These are phyloP conservation scores for Heterobasidion parviporum DNA, from an alignment of 1,284 basidiomycete genomes.

Conservation along the genomic window DNA sequence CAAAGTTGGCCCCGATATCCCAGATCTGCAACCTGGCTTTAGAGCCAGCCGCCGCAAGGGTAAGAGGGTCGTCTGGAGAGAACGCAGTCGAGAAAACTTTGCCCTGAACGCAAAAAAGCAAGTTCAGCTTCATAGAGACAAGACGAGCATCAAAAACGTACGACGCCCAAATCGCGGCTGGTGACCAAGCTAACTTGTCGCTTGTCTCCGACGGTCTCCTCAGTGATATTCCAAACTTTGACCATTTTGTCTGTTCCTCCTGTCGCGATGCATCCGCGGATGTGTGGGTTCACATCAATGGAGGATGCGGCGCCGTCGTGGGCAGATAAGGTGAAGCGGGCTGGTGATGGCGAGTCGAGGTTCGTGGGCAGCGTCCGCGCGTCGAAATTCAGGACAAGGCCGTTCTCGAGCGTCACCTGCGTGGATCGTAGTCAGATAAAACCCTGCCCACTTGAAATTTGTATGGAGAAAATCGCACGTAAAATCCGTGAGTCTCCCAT, in stretches of 20 bases:
- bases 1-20: constrained; percentile 79
- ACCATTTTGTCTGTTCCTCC: constrained; percentile 92
- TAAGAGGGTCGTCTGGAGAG: constrained; percentile 92
- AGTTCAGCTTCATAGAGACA: background rate
- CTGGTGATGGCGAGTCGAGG: constrained; percentile 48
- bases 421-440: background rate
- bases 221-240: constrained; percentile 89
- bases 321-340: constrained; percentile 86
- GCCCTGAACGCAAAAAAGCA: constrained; percentile 45
- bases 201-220: constrained; percentile 50
- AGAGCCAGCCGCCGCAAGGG: constrained; percentile 89
- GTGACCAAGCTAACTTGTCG: constrained; percentile 83
- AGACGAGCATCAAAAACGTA: constrained; percentile 32
- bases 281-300: constrained; percentile 86
- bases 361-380: constrained; percentile 73
- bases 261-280: constrained; percentile 87
- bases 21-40: constrained; percentile 92
- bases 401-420: constrained; percentile 89
- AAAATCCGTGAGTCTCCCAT: constrained; percentile 83
- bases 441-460: constrained; percentile 5
- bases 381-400: constrained; percentile 88
- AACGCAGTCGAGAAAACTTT: constrained; percentile 90
- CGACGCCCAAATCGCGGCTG: constrained; percentile 88
- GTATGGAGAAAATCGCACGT: constrained; percentile 44
- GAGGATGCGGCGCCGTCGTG: constrained; percentile 94